Evolutionary conservation across 257 asterid species (phyloP), one percentile per base, ranked within the genome.

Genomic region (Solanum tarapatanum): DNA sequence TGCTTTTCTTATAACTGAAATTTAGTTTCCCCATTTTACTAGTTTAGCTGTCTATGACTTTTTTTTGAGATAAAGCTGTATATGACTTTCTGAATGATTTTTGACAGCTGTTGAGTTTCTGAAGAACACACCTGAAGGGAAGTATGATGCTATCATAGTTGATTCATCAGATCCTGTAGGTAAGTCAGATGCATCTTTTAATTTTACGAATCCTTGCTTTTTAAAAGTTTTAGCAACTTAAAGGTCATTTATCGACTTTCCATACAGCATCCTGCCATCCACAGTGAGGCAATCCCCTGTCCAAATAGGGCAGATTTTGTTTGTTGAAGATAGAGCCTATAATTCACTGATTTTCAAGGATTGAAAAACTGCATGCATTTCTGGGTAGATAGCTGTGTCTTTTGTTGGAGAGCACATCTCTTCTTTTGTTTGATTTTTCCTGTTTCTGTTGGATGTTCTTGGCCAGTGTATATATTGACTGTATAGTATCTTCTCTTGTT

Each of bases 121-220:
- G 45, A 89, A 87, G 93, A 87, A 87, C 80, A 87, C 96, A n/a
- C 95, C 97, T 74, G 92, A 84, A 88, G 98, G 98, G 82, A 95
- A 92, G 90, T 97, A 97, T 84, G 99, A 97, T 72, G 99, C 98
- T 66, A 66, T 97, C 86, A 93, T 97, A 89, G 99, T 97, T 90
- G 99, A 97, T 92, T 95, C 99, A 76, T 97, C 99, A 8, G 99
- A 97, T 85, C 99, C 99, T 84, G 96, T 97, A 84, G 99, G 99
- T 97, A 96, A 14, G 98, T 89, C 30, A 21, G 35, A 26, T 39
- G 28, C 62, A 8, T 83, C 26, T 26, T 79, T 26, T 55, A 64
- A 43, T 55, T 72, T 16, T 55, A 14, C 1, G 1, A 4, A 8
- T 24, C 39, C 39, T 26, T 79, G 7, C n/a, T 66, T 26, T 43